A percentile compares a stretch with the other conserved stretches of the same genome.
Conservation (phyloP, 192 early-diverging fungal genomes). For the Coemansia sp. region DNA sequence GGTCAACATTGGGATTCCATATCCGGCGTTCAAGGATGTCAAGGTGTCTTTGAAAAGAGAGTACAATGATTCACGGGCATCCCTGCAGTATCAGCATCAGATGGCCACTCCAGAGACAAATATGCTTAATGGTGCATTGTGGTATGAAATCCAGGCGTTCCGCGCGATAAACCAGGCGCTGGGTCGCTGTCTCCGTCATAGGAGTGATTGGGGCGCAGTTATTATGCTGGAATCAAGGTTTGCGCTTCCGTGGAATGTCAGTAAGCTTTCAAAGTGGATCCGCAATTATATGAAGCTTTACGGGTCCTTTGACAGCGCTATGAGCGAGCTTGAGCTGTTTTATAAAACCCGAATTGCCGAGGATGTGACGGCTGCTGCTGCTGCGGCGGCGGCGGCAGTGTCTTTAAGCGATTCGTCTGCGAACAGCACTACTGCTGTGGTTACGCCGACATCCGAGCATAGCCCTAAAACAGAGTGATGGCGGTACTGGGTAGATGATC, state of each 20-base stretch:
- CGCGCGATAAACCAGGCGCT: constrained; percentile 61
- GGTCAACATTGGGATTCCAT: constrained; percentile 59
- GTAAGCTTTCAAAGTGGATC: constrained; percentile 54
- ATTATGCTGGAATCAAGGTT: constrained; percentile 61
- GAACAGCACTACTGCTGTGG: not conserved
- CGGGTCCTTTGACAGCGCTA: constrained; percentile 18
- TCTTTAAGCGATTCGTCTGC: too few relatives aligned
- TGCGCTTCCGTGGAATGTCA: constrained; percentile 15
- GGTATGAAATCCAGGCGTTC: constrained; percentile 61
- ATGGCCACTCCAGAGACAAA: not conserved
- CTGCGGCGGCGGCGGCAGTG: not conserved
- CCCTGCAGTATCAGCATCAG: not conserved
- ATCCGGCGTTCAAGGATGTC: constrained; percentile 51
- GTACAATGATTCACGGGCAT: constrained; percentile 43
- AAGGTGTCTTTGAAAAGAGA: constrained; percentile 53
- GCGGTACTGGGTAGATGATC: not conserved
- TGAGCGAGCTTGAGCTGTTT: constrained; percentile 20
- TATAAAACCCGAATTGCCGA: constrained; percentile 27
- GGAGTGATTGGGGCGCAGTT: constrained; percentile 59
- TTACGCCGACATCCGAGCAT: not conserved
- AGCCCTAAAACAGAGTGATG: not conserved
- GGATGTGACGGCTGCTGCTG: not conserved
- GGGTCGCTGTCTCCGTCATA: constrained; percentile 60
- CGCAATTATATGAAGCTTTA: constrained; percentile 24
- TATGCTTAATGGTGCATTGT: constrained; percentile 47